A percentile compares a stretch with the other conserved stretches of the same genome.
Evolutionary conservation across 139 green algal species (phyloP).

Genomic region (Chlamydomonas incerta): DNA sequence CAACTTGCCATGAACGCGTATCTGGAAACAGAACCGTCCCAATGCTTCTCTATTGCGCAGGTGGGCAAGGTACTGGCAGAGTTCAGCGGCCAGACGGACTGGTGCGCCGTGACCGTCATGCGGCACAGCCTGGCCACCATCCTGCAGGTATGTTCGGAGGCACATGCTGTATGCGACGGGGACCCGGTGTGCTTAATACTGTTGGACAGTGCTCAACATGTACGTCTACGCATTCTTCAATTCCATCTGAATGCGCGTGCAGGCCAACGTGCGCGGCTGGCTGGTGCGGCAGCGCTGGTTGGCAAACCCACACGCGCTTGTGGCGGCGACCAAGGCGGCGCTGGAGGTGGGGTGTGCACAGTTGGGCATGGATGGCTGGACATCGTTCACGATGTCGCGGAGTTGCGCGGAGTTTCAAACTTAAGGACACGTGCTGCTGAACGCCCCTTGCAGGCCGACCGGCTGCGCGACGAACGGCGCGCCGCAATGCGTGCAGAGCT

Average conservation of each 20-base stretch:
- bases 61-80: conserved; percentile 32
- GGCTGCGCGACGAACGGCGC: neutral
- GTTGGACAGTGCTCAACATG: too few relatives aligned
- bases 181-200: too few relatives aligned
- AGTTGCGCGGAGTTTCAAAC: too few relatives aligned
- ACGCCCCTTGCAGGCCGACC: conserved; percentile 11
- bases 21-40: too few relatives aligned
- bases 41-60: too few relatives aligned
- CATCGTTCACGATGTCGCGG: too few relatives aligned
- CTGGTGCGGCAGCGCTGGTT: conserved; percentile 29
- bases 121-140: conserved; percentile 49
- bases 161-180: too few relatives aligned
- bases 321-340: neutral
- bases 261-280: conserved; percentile 34
- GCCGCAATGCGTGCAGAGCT: conserved; percentile 26
- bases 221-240: too few relatives aligned
- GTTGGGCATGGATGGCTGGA: too few relatives aligned
- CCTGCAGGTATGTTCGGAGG: neutral
- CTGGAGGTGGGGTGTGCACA: neutral
- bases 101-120: conserved; percentile 48
- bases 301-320: neutral
- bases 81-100: conserved; percentile 41
- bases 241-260: too few relatives aligned
- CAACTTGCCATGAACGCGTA: too few relatives aligned
- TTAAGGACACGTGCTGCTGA: too few relatives aligned